Conservation (phyloP, 208 protist species). For the Sergeia podlipaevii region DNA sequence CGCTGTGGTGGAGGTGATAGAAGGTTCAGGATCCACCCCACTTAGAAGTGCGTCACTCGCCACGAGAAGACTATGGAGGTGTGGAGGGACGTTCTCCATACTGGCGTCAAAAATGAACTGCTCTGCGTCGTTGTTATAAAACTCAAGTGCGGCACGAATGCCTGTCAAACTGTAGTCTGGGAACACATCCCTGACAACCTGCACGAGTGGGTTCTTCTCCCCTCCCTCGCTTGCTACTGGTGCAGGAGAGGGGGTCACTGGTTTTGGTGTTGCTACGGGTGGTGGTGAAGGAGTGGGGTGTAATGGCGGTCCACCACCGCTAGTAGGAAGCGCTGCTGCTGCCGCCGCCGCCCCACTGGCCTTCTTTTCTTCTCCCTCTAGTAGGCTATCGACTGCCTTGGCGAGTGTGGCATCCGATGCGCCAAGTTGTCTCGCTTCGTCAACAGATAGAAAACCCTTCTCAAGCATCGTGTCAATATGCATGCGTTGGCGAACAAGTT, state of each 20-base stretch:
- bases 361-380: not conserved
- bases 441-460: conserved; percentile 45
- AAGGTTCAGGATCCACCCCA: not conserved
- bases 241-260: not conserved
- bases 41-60: not conserved
- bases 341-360: not conserved
- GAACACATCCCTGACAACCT: conserved; percentile 81
- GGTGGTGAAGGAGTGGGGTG: not conserved
- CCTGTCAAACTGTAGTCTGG: conserved; percentile 59
- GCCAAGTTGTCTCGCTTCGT: conserved; percentile 61
- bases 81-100: conserved; percentile 80
- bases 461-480: conserved; percentile 62
- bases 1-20: not conserved
- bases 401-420: conserved; percentile 61
- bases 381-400: conserved; percentile 15
- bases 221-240: not conserved
- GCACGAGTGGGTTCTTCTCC: conserved; percentile 43
- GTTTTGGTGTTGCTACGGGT: conserved; percentile 2
- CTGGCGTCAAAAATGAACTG: conserved; percentile 87
- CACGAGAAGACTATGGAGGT: conserved; percentile 21
- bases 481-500: conserved; percentile 72
- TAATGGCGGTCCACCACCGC: too few species aligned
- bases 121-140: conserved; percentile 87
- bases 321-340: not conserved
- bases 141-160: conserved; percentile 56